These are phyloP conservation scores for Magnolia kwangsiensis DNA, from an alignment of 164 flowering plant species.

Conservation along the genomic window DNA sequence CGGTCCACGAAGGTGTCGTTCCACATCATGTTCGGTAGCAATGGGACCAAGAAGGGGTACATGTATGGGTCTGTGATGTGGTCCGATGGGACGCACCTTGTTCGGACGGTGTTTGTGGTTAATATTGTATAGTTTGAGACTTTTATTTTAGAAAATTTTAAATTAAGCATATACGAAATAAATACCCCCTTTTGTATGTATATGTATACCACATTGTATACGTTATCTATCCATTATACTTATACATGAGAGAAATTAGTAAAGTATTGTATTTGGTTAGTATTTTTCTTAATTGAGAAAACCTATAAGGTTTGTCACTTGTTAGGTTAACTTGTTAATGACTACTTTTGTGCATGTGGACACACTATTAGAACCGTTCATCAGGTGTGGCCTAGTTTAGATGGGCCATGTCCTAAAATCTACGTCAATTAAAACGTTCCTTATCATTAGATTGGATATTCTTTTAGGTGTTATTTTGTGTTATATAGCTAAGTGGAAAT, in stretches of 20 bases:
- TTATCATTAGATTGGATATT: no score
- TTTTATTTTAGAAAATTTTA: not conserved
- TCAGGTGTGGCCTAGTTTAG: no score
- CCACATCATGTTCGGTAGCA: conserved; percentile 39
- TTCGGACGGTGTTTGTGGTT: conserved; percentile 56
- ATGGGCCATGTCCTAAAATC: no score
- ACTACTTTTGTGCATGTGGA: no score
- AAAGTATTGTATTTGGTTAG: not conserved
- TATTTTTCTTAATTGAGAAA: no score
- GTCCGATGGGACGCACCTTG: conserved; percentile 54
- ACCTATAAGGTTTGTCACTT: no score
- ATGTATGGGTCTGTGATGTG: conserved; percentile 61
- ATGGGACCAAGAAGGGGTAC: conserved; percentile 47
- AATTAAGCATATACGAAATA: not conserved
- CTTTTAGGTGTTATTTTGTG: no score
- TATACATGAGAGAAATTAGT: not conserved
- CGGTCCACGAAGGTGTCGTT: conserved; percentile 32
- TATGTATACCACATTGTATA: not conserved
- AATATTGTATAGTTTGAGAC: conserved; percentile 38
- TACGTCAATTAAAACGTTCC: no score
- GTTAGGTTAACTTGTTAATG: no score
- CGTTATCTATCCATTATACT: not conserved
- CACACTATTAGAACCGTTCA: no score
- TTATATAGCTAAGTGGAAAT: no score
- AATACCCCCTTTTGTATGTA: not conserved